Conservation (phyloP, 2,329 filamentous ascomycete genomes). For the Paecilomyces variotii region DNA sequence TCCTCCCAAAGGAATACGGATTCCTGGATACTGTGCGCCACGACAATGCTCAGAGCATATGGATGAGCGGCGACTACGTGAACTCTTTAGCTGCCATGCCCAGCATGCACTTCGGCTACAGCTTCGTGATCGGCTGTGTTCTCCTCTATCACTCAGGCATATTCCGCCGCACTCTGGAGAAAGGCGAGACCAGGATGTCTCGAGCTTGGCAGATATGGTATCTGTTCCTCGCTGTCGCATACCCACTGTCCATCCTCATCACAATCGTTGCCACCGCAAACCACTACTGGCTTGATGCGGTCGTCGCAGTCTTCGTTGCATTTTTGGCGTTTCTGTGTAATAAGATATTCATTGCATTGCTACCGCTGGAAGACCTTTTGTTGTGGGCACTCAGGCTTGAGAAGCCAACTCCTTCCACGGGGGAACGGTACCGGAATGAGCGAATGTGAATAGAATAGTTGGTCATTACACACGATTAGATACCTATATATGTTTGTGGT, state of each 20-base stretch:
- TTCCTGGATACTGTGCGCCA: conserved; percentile 56
- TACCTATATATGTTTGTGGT: background rate
- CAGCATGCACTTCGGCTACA: conserved; percentile 50
- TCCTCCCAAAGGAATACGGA: conserved; percentile 52
- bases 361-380: conserved; percentile 45
- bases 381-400: conserved; percentile 42
- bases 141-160: conserved; percentile 47
- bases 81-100: conserved; percentile 54
- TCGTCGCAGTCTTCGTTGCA: conserved; percentile 43
- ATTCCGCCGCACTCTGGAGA: conserved; percentile 34
- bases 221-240: conserved; percentile 42
- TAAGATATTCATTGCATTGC: conserved; percentile 41
- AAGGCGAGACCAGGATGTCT: conserved; percentile 34
- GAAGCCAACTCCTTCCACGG: conserved; percentile 47
- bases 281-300: conserved; percentile 50
- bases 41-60: conserved; percentile 45
- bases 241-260: conserved; percentile 42
- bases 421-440: conserved; percentile 19
- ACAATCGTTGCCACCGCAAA: conserved; percentile 53
- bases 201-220: conserved; percentile 32
- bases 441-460: background rate
- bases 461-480: background rate
- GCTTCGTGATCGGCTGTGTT: conserved; percentile 48
- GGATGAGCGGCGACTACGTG: conserved; percentile 50
- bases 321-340: conserved; percentile 42